Evolutionary conservation across 805 yeast genomes (phyloP).

Genomic region (Kodamaea fukazawae): DNA sequence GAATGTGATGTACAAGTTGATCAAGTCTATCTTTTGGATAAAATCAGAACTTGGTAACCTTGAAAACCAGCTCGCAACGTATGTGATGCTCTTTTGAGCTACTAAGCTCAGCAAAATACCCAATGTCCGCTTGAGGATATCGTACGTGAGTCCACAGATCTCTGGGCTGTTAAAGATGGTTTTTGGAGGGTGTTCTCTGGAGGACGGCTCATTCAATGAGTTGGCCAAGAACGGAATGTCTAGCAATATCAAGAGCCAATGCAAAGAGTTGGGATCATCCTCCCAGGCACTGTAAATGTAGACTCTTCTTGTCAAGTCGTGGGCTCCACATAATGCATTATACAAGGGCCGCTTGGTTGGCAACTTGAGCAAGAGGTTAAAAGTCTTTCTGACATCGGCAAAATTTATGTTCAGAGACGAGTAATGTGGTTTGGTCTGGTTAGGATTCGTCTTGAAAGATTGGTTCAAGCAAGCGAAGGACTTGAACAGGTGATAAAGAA

Average conservation of each 20-base stretch:
- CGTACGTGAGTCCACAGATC: conserved; percentile 58
- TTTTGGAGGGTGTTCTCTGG: conserved; percentile 4
- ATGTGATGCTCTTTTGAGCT: conserved; percentile 30
- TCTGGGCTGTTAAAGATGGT: conserved; percentile 42
- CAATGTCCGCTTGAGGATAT: conserved; percentile 62
- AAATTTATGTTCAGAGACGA: conserved; percentile 50
- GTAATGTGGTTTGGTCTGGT: conserved; percentile 33
- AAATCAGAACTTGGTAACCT: conserved; percentile 44
- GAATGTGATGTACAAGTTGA: conserved; percentile 77
- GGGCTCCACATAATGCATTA: conserved; percentile 50
- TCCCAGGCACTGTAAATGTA: conserved; percentile 38
- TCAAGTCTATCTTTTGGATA: conserved; percentile 54
- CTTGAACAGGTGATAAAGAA: conserved; percentile 48
- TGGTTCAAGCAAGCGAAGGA: conserved; percentile 45
- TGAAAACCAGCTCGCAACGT: conserved; percentile 57
- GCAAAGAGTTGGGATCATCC: conserved; percentile 42
- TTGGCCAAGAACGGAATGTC: conserved; percentile 64
- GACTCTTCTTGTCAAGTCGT: conserved; percentile 49
- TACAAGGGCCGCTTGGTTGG: conserved; percentile 63
- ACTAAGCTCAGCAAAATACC: conserved; percentile 63
- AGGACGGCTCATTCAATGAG: conserved; percentile 33
- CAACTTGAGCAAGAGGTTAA: conserved; percentile 43
- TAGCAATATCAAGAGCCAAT: conserved; percentile 62
- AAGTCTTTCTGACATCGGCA: conserved; percentile 46
- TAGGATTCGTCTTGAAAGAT: conserved; percentile 47